Percentiles rank a stretch among this genome's conserved stretches.
Conservation (phyloP, 2,329 filamentous ascomycete species). For the Orbilia quercus region DNA sequence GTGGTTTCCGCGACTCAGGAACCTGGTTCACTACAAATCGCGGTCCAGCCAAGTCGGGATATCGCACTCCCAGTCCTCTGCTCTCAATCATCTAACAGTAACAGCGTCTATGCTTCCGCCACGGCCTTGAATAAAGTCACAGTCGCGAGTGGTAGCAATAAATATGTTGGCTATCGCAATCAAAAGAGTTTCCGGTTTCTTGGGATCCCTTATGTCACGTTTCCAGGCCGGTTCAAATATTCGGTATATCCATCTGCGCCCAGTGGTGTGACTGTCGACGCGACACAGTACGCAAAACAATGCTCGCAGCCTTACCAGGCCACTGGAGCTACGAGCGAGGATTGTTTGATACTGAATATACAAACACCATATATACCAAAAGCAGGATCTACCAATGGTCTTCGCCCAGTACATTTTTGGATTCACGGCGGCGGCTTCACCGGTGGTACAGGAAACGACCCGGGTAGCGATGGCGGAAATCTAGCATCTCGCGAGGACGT, state of each 20-base stretch:
- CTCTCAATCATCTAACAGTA: slow-evolving; percentile 64
- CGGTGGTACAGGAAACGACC: slow-evolving; percentile 65
- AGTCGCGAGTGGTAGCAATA: slow-evolving; percentile 63
- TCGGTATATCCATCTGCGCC: slow-evolving; percentile 64
- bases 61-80: slow-evolving; percentile 66
- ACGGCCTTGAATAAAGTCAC: slow-evolving; percentile 61
- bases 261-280: slow-evolving; percentile 65
- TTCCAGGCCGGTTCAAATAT: slow-evolving; percentile 66
- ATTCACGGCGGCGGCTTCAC: slow-evolving; percentile 71
- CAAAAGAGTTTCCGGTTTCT: slow-evolving; percentile 68
- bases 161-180: slow-evolving; percentile 67
- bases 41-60: slow-evolving; percentile 60
- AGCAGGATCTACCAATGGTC: slow-evolving; percentile 40
- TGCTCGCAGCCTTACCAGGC: slow-evolving; percentile 63
- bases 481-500: slow-evolving; percentile 71
- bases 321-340: slow-evolving; percentile 63
- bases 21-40: slow-evolving; percentile 62
- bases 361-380: slow-evolving; percentile 66
- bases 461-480: slow-evolving; percentile 68
- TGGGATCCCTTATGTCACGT: slow-evolving; percentile 66
- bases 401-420: slow-evolving; percentile 67
- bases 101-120: slow-evolving; percentile 60
- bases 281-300: slow-evolving; percentile 65
- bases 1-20: slow-evolving; percentile 62
- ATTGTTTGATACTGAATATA: slow-evolving; percentile 68